Evolutionary conservation across 495 filamentous ascomycete genomes (phyloP), one percentile per base, ranked within the genome.

Genomic region (Collariella sp.): DNA sequence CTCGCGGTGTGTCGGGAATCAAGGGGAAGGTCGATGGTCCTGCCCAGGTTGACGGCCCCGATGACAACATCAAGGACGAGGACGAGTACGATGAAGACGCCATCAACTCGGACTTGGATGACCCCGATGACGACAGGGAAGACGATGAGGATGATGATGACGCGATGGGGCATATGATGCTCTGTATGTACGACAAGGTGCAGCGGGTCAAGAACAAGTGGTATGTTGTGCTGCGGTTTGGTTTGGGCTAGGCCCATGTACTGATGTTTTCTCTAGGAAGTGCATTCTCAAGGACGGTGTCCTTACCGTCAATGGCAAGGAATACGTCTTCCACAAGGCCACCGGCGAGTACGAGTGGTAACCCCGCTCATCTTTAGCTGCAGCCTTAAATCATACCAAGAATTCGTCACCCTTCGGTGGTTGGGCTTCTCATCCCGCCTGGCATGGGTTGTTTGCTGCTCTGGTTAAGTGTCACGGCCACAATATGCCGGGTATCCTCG

Each of bases 201-300:
- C 91, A 96, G 70, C 79, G 93, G 46, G 94, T 96, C 54, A 99
- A 99, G 83, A 99, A 96, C 70, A 99, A 97, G 84, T 99, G 93
- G 93, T 81, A 65, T 23, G 76, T 63, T 1, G 5, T 10, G 20
- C 11, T 15, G 7, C 1, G 26, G 11, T 0, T 10, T 13, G 10
- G 24, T 24, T 16, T 10, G 5, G 2, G 1, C 0, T 16, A 15
- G 9, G 0, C 10, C 7, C 33, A 2, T 10, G 10, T 39, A 22
- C 40, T 40, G 20, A 46, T 13, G 16, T 22, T 3, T 7, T 29
- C 11, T 46, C 19, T 50, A 81, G 78, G 78, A 99, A 99, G 83
- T 99, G 93, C 73, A 88, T 87, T 5, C 79, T 99, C 50, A 97
- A 97, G 75, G 93, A 99, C 62, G 93, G 93, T 16, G 87, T 99